Conservation (phyloP, 2,329 filamentous ascomycete genomes). For the Exophiala sp. region DNA sequence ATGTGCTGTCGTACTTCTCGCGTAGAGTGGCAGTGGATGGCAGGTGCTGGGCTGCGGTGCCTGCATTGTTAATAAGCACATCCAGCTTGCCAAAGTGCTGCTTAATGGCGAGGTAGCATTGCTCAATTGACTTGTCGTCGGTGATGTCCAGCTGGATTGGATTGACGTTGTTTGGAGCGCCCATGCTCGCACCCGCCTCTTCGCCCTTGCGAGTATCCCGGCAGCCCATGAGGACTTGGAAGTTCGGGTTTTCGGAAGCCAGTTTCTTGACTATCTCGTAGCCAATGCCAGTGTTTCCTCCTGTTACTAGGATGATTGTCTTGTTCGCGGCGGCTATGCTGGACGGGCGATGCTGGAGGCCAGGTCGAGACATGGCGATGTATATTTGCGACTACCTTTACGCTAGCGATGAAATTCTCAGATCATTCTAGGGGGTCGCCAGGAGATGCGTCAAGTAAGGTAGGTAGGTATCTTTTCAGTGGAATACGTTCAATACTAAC, state of each 20-base stretch:
- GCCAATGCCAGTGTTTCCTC: conserved; percentile 22
- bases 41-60: conserved; percentile 23
- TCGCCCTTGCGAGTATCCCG: conserved; percentile 37
- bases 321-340: conserved; percentile 18
- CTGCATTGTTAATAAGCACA: conserved; percentile 37
- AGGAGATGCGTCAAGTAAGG: too few species aligned
- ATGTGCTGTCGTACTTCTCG: conserved; percentile 27
- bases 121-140: conserved; percentile 32
- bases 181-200: conserved; percentile 28
- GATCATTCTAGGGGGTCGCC: too few species aligned
- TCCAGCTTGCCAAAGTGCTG: conserved; percentile 34
- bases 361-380: conserved; percentile 22
- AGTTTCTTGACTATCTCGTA: conserved; percentile 28
- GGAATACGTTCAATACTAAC: too few species aligned
- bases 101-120: conserved; percentile 31
- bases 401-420: too few species aligned
- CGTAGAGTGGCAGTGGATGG: conserved; percentile 15
- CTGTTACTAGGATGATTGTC: conserved; percentile 27
- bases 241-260: conserved; percentile 33
- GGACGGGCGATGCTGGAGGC: conserved; percentile 19
- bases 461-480: too few species aligned
- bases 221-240: conserved; percentile 32
- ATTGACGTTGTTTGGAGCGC: conserved; percentile 28
- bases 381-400: not conserved
- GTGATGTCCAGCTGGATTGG: conserved; percentile 35